A percentile compares a stretch with the other conserved stretches of the same genome.
These are phyloP conservation scores for Boletus coccyginus DNA, from an alignment of 768 basidiomycete species.

Conservation along the genomic window DNA sequence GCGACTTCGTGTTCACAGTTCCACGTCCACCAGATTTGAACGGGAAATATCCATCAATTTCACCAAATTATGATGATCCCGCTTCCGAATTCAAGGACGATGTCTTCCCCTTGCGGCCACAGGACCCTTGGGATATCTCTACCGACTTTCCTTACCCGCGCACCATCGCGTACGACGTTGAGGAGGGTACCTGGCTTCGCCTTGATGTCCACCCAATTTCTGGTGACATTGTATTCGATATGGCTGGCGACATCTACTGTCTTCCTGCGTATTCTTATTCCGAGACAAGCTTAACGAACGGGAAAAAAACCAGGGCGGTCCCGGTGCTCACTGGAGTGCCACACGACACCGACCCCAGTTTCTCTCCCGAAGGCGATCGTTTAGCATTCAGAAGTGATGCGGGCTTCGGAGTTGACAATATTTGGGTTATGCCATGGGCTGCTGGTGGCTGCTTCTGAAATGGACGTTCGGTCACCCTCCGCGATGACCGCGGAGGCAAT, in stretches of 20 bases:
- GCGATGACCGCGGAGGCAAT: slow-evolving; percentile 37
- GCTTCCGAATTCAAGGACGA: slow-evolving; percentile 49
- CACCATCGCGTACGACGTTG: slow-evolving; percentile 62
- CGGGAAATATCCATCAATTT: slow-evolving; percentile 3
- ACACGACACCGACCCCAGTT: slow-evolving; percentile 69
- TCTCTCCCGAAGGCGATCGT: slow-evolving; percentile 62
- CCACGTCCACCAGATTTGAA: background rate
- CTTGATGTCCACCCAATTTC: slow-evolving; percentile 69
- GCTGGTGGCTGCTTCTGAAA: slow-evolving; percentile 52
- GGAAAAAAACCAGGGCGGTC: slow-evolving; percentile 41
- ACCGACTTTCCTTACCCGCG: slow-evolving; percentile 72
- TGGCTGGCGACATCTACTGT: slow-evolving; percentile 74
- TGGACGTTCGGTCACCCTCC: slow-evolving; percentile 46
- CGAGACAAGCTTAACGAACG: slow-evolving; percentile 24
- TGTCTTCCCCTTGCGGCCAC: slow-evolving; percentile 59
- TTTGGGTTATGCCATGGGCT: slow-evolving; percentile 66
- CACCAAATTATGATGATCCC: slow-evolving; percentile 28
- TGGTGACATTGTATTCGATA: slow-evolving; percentile 73
- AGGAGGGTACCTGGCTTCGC: slow-evolving; percentile 74
- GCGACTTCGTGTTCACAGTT: background rate
- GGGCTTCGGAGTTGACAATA: slow-evolving; percentile 69
- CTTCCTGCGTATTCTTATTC: slow-evolving; percentile 46
- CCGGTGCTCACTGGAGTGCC: slow-evolving; percentile 65
- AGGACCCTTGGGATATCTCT: slow-evolving; percentile 66
- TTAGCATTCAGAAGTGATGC: slow-evolving; percentile 75